A percentile compares a stretch with the other conserved stretches of the same genome.
Evolutionary conservation across 306 rosid species (phyloP).

Genomic region (Quercus suber): DNA sequence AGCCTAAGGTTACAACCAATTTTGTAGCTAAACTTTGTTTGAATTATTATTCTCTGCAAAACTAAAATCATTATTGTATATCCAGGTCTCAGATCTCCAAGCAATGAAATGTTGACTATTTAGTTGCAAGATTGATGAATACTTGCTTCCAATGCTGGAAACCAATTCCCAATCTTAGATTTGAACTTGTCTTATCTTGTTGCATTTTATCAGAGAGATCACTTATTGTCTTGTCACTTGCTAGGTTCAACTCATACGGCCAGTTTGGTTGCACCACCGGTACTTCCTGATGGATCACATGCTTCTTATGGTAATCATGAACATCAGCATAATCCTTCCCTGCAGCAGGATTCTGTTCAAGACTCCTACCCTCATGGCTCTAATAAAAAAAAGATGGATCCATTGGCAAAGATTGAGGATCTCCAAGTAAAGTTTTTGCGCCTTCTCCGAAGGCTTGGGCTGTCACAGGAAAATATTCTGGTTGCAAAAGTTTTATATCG

Average conservation of each 20-base stretch:
- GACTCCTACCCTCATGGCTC: constrained; percentile 25
- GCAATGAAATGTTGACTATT: background rate
- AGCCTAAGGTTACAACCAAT: too few relatives aligned
- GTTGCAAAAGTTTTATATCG: constrained; percentile 86
- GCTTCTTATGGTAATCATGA: constrained; percentile 43
- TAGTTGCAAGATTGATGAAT: background rate
- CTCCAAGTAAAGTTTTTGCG: constrained; percentile 76
- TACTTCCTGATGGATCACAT: constrained; percentile 28
- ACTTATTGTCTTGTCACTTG: constrained; percentile 20
- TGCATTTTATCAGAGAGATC: constrained; percentile 2
- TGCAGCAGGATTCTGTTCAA: constrained; percentile 35
- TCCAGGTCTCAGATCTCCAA: background rate
- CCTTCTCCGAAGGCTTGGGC: constrained; percentile 62
- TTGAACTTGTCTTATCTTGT: constrained; percentile 6
- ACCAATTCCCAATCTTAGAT: background rate
- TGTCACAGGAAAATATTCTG: constrained; percentile 63
- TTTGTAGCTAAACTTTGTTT: too few relatives aligned
- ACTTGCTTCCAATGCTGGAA: background rate
- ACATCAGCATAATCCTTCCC: constrained; percentile 32
- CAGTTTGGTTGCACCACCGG: constrained; percentile 27
- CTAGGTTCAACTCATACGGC: constrained; percentile 45
- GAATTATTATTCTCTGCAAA: background rate
- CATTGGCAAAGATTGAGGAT: constrained; percentile 58
- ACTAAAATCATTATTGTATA: background rate
- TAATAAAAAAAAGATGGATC: constrained; percentile 42